Conservation (phyloP, 2,329 filamentous ascomycete species). For the Penicillium sp. region DNA sequence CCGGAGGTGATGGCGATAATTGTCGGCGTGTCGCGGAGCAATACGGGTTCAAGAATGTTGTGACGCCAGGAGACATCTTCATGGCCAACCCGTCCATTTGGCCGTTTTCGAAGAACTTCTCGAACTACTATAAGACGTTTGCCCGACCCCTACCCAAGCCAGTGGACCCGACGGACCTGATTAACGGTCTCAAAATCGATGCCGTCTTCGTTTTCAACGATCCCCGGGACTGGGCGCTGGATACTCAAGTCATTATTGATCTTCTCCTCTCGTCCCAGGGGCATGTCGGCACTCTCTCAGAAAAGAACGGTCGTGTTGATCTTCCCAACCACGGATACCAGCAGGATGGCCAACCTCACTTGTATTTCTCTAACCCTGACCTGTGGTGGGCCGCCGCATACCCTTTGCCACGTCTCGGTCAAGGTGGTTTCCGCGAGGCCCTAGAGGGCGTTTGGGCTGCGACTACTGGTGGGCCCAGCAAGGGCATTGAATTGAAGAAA, state of each 20-base stretch:
- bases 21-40: slow-evolving; percentile 71
- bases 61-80: slow-evolving; percentile 83
- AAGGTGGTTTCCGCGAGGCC: slow-evolving; percentile 84
- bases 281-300: slow-evolving; percentile 74
- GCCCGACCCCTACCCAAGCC: slow-evolving; percentile 36
- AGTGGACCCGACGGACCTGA: slow-evolving; percentile 41
- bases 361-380: slow-evolving; percentile 91
- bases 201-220: slow-evolving; percentile 95
- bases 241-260: slow-evolving; percentile 81
- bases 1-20: slow-evolving; percentile 65
- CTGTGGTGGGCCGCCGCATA: slow-evolving; percentile 85
- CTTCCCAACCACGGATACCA: slow-evolving; percentile 78
- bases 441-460: slow-evolving; percentile 76
- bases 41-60: slow-evolving; percentile 77
- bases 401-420: slow-evolving; percentile 80
- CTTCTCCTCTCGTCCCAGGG: slow-evolving; percentile 76
- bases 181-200: slow-evolving; percentile 70
- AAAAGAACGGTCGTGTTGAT: slow-evolving; percentile 63
- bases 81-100: slow-evolving; percentile 71
- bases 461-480: slow-evolving; percentile 59
- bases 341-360: slow-evolving; percentile 71
- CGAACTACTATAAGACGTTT: slow-evolving; percentile 58
- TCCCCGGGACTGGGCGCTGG: slow-evolving; percentile 91
- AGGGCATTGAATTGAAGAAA: slow-evolving; percentile 58
- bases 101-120: slow-evolving; percentile 73